Base-by-base conservation (phyloP, 192 early-diverging fungal genomes). In the Coemansia sp. region DNA sequence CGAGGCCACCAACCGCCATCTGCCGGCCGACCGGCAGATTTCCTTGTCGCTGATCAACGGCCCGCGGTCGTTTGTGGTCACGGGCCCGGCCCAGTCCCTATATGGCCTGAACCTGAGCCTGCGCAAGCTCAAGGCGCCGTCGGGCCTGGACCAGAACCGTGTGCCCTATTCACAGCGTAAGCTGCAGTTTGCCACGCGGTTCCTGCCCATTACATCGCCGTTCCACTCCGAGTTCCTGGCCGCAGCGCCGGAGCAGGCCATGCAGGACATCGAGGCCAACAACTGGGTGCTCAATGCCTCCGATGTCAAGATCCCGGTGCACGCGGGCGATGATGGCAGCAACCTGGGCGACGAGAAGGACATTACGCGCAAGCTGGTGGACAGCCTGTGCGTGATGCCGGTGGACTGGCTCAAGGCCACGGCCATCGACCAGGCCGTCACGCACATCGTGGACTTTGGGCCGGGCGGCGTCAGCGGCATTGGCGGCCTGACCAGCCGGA, bases 401-500 rank as follows among this genome's bases (percentile, higher is more conserved):
- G 84, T 53, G 61, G 83, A 55, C 67, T 85, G 47, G 91, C 83
- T 63, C 72, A 77, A 43, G 64, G 69, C 81, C 20, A 82, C 81
- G 12, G 72, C 67, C 21, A 67, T 77, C 28, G 61, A 67, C 18
- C 19, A 21, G 25, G 70, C 70, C 42, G 74, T 84, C 59, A 90
- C 90, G 14, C 92, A 96, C 65, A 78, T 92, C 18, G 77, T 96
- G 41, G 92, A 96, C 77, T 96, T 93, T 74, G 92, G 92, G 6
- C 91, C 91, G 7, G 88, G 88, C 44, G 87, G 88, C 41, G 70
- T 85, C 29, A 88, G 87, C 12, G 92, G 92, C 42, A 85, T 96
- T 54, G 92, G 92, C 45, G 80, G 82, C 39, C 74, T 96, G 54
- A 92, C 89, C 23, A 80, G 88, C 72, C 85, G 91, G 53, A 93